Evolutionary conservation across 2,329 filamentous ascomycete species (phyloP).

Genomic region (Ophiostoma triangulosporum): DNA sequence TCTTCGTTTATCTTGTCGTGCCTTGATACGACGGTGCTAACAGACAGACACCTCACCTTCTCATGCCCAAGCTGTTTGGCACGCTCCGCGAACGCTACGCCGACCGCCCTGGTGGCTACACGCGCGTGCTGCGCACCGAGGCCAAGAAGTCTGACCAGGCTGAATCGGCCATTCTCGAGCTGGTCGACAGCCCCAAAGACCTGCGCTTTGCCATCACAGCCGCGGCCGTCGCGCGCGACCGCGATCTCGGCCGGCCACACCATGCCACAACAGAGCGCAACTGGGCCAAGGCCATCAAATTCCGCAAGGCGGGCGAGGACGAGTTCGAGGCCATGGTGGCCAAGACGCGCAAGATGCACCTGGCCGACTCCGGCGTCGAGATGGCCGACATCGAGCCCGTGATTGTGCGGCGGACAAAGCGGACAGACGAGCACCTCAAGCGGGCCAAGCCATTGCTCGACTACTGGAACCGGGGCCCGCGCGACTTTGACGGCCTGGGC

Average conservation of each 20-base stretch:
- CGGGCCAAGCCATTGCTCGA: constrained; percentile 10
- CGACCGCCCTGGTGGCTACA: constrained; percentile 78
- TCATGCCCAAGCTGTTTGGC: constrained; percentile 80
- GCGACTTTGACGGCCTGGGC: background rate
- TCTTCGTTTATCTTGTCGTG: constrained; percentile 18
- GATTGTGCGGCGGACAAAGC: constrained; percentile 2
- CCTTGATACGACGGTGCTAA: background rate
- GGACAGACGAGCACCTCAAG: background rate
- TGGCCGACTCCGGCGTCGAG: constrained; percentile 17
- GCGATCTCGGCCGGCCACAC: constrained; percentile 39
- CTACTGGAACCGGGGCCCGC: constrained; percentile 8
- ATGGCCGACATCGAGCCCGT: constrained; percentile 12
- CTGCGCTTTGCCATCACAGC: constrained; percentile 93
- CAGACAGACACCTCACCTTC: constrained; percentile 48
- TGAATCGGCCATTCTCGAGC: constrained; percentile 77
- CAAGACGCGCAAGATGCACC: constrained; percentile 23
- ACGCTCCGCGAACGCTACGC: constrained; percentile 68
- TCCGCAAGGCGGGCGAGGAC: constrained; percentile 50
- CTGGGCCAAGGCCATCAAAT: constrained; percentile 69
- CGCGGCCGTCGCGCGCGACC: constrained; percentile 58
- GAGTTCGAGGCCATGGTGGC: constrained; percentile 54
- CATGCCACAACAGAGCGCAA: constrained; percentile 66
- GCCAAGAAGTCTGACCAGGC: constrained; percentile 74
- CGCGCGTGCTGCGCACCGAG: constrained; percentile 83
- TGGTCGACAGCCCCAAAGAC: constrained; percentile 88